Evolutionary conservation across 1,284 basidiomycete species (phyloP), one percentile per base, ranked within the genome.

Genomic region (Albatrellus sp.): DNA sequence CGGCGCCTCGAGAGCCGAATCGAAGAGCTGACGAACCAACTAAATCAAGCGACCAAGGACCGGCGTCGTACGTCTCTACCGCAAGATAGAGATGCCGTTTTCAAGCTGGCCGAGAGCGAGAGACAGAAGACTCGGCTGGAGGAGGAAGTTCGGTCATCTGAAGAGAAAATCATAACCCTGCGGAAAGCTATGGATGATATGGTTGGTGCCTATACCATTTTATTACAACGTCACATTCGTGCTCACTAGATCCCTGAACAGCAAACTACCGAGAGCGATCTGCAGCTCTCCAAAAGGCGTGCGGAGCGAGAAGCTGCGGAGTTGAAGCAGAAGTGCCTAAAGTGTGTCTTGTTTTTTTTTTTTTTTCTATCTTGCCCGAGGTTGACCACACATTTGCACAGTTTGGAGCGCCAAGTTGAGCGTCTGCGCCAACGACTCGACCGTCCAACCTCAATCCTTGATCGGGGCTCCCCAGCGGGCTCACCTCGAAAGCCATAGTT

Each of bases 291-390:
- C 16, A 86, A 86, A 59, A 74, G 84, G 40, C 72, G 82, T 41
- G 80, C 80, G 35, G 84, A 87, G 55, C 71, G 83, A 20, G 83
- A 88, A 55, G 80, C 79, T 17, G 72, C 65, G 1, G 84, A 88
- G 52, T 74, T 73, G 52, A 82, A 77, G 59, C 80, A 84, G 60
- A 75, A 75, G 49, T 69, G 77, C 30, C 64, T 86, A 13, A 77
- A 70, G 82, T 86, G 54, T 42, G 77, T 60, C 32, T 44, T 13
- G 10, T 20, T 38, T 13, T 36, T 31, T 32, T 17, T 11, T 41
- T 24, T 32, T 31, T 10, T 45, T 24, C 14, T 39, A 49, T 45
- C 17, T 45, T 46, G 35, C 13, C 6, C 35, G 51, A 32, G 38
- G 35, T 39, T 46, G 33, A 43, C 31, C 10, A 7, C 14, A n/a